Evolutionary conservation across 2,329 filamentous ascomycete species (phyloP), one percentile per base, ranked within the genome.

Genomic region (Aspergillus sp.): DNA sequence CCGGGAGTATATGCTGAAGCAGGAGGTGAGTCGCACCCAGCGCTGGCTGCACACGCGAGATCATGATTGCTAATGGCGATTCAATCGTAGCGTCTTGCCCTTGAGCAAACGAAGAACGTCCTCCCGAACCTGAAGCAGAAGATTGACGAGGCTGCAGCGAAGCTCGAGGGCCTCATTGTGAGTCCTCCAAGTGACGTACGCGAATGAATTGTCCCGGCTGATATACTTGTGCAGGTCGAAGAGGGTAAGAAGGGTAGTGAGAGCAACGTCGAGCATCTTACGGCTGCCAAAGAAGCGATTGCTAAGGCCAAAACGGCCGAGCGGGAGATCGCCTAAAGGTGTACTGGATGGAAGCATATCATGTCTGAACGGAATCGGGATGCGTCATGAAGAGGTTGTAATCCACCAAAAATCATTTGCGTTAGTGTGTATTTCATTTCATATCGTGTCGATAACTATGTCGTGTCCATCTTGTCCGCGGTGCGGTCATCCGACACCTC

Each of bases 21-120:
- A 98, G 59, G 83, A 94, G 74, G 91, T 93, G 58, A 25, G 71
- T 11, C 6, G 17, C 24, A 15, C n/a, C n/a, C n/a, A n/a, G n/a
- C n/a, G n/a, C n/a, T n/a, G n/a, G n/a, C n/a, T n/a, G n/a, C n/a
- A n/a, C n/a, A n/a, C n/a, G 17, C 11, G 19, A 8, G 10, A 33
- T 20, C 10, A 27, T 25, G 15, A 14, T 20, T 30, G 24, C 32
- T 40, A 30, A 36, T 30, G 28, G 38, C 40, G 13, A 36, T 24
- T 25, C 29, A 13, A 19, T 14, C 26, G 37, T 49, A 94, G 86
- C 74, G 75, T 64, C 74, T 75, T 66, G 88, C 83, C 14, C 67
- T 86, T n/a, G 78, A 86, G 44, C 84, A 98, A 64, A 96, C 91
- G 6, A 82, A 82, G 55, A 82, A 78, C 35, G 76, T 96, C 16